A percentile compares a stretch with the other conserved stretches of the same genome.
These are phyloP conservation scores for Chloroidium sp. DNA, from an alignment of 163 green algal species.

Conservation along the genomic window DNA sequence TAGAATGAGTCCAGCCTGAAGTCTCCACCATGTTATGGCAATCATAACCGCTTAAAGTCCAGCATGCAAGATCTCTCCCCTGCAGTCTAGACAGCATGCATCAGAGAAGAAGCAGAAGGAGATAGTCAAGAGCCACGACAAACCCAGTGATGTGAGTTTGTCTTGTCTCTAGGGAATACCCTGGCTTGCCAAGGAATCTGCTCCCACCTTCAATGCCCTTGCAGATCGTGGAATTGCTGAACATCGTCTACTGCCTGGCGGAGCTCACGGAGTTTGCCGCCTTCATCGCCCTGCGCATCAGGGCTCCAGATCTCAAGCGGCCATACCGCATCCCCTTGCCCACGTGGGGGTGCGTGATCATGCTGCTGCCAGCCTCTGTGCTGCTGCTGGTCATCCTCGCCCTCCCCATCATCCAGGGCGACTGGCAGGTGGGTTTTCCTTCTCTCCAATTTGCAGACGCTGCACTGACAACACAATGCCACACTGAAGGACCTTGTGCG, in stretches of 20 bases:
- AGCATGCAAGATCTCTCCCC: no score
- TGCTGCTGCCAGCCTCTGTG: slow-evolving; percentile 62
- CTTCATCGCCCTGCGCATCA: slow-evolving; percentile 75
- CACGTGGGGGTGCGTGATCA: slow-evolving; percentile 54
- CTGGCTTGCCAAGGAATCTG: no score
- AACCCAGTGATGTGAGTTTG: no score
- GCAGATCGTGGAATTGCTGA: slow-evolving; percentile 88
- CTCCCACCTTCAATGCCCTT: slow-evolving; percentile 27
- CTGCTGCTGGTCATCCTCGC: slow-evolving; percentile 57
- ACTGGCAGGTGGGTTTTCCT: slow-evolving; percentile 25
- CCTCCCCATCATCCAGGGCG: slow-evolving; percentile 38
- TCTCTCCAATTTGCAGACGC: background rate
- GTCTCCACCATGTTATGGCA: no score
- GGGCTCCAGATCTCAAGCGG: slow-evolving; percentile 44
- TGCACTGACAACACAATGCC: background rate
- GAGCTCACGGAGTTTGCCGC: slow-evolving; percentile 94
- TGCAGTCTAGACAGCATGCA: no score
- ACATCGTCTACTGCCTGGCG: slow-evolving; percentile 91
- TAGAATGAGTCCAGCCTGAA: no score
- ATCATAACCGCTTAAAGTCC: no score
- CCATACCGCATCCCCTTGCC: slow-evolving; percentile 63
- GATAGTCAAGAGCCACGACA: no score
- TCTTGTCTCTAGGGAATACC: no score
- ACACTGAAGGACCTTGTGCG: background rate
- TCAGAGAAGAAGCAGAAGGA: no score